Evolutionary conservation across 306 rosid species (phyloP), one percentile per base, ranked within the genome.

Genomic region (Psophocarpus tetragonolobus): DNA sequence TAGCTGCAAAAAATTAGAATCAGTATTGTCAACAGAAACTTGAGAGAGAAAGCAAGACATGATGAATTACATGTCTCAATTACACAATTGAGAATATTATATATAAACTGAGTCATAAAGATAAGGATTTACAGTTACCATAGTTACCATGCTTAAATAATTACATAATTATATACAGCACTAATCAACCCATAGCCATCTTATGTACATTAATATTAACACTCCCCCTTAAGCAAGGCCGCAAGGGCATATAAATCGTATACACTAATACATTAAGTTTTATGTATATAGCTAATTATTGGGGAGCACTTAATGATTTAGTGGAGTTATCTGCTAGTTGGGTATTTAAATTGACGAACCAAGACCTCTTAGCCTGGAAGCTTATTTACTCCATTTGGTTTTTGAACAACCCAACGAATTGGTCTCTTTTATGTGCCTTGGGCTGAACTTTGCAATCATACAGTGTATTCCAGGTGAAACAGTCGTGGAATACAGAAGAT

Each of bases 1-100:
- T 58, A 95, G 82, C 98, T 92, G 93, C 89, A 86, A 87, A 60
- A 56, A 42, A 47, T 71, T 30, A 56, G 71, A 82, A 65, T 47
- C 39, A 58, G n/a, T 23, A 39, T 42, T 74, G 60, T 75, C 61
- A 76, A 58, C 36, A 71, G 64, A 71, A 69, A 33, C 3, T 4
- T 17, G 18, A 63, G 9, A 63, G 45, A 35, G 13, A 63, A 30
- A 63, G 17, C 6, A 11, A 35, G 13, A 30, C 39, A 61, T 8
- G 8, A 33, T 63, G 9, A 2, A 17, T 18, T 63, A 1, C 10
- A 47, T 62, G 68, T 32, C 17, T 63, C 45, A 58, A 29, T 60
- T 60, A 29, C 21, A 60, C 39, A 27, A 15, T 1, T 5, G 39
- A 60, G 20, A 29, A 29, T 14, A 14, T 26, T 58, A 14, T 29